Percentiles rank a stretch among this genome's conserved stretches.
phyloP scores from a whole-genome alignment of 139 green algal genomes.

The Zygnema circumcarinatum region DNA sequence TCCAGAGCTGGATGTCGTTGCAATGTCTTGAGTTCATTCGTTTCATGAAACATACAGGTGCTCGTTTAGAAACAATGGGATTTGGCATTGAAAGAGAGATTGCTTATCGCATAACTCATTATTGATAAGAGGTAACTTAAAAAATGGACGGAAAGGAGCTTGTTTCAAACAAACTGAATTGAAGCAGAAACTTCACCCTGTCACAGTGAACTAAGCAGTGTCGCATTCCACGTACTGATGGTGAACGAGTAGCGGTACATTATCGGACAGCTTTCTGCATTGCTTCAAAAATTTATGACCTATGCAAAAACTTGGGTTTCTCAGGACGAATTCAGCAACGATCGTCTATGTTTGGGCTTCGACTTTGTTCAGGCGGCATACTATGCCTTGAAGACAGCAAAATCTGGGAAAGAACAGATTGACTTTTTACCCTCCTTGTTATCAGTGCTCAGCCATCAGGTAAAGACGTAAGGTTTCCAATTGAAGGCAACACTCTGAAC shows the following conservation, averaged over 20 bases:
- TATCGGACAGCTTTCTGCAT: too few relatives aligned
- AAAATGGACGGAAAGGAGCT: too few relatives aligned
- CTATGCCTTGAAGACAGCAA: neutral
- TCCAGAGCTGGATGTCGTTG: too few relatives aligned
- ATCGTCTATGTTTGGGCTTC: neutral
- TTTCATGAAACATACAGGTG: neutral
- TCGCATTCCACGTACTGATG: neutral
- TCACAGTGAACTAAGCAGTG: too few relatives aligned
- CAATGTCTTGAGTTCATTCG: neutral
- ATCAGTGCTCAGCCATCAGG: neutral
- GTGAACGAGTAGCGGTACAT: too few relatives aligned
- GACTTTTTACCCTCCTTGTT: neutral
- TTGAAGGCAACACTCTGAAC: too few relatives aligned
- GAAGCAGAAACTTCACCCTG: neutral
- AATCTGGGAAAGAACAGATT: neutral
- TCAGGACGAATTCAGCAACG: neutral
- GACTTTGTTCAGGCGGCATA: neutral
- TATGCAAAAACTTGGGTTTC: too few relatives aligned
- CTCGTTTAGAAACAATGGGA: neutral
- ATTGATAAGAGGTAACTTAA: too few relatives aligned
- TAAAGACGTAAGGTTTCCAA: too few relatives aligned
- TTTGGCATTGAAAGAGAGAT: neutral
- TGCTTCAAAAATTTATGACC: too few relatives aligned
- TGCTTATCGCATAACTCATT: too few relatives aligned
- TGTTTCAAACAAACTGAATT: neutral